Base-by-base conservation (phyloP, 139 green algal species). In the Penium margaritaceum region DNA sequence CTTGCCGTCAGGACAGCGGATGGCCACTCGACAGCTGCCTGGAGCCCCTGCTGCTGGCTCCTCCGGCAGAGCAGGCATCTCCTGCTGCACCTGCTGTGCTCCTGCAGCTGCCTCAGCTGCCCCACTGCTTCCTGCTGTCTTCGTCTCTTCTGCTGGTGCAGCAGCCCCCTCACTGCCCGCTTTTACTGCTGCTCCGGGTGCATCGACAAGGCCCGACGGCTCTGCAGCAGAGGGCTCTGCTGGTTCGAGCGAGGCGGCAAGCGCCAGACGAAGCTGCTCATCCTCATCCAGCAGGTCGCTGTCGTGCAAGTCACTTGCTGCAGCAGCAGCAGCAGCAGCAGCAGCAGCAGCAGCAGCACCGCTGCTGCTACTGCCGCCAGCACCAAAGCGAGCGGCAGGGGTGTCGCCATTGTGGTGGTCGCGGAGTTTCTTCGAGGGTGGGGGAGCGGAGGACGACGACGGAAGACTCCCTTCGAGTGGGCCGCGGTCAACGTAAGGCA, bases 401-500 rank as follows among this genome's bases (percentile, higher is more conserved):
- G 41, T 12, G 9, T 12, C 41, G 41, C 9, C 41, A 9, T 51
- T 51, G 41, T 51, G 41, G 41, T 21, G 9, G 41, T 86, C 1
- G 54, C 81, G 32, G 85, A 21, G n/a, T 58, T 29, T 53, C 62
- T 69, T 53, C 9, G 6, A 6, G 38, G 62, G n/a, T 58, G 57
- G 37, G 38, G 21, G 36, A 62, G n/a, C n/a, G n/a, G n/a, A n/a
- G n/a, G n/a, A n/a, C n/a, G n/a, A n/a, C n/a, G n/a, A n/a, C n/a
- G n/a, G 37, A 30, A 21, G 36, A 62, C 35, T 24, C 3, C 84
- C 83, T 77, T 92, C 85, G 27, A 85, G 63, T 38, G 88, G 85
- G 3, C 72, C 72, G 55, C 76, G 67, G 46, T 96, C 90, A 85
- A 95, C 82, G 72, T 92, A 96, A 0, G 89, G 90, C 65, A 94